Evolutionary conservation across 106 monocot species (phyloP), one percentile per base, ranked within the genome.

Genomic region (Apostasia shenzhenica): DNA sequence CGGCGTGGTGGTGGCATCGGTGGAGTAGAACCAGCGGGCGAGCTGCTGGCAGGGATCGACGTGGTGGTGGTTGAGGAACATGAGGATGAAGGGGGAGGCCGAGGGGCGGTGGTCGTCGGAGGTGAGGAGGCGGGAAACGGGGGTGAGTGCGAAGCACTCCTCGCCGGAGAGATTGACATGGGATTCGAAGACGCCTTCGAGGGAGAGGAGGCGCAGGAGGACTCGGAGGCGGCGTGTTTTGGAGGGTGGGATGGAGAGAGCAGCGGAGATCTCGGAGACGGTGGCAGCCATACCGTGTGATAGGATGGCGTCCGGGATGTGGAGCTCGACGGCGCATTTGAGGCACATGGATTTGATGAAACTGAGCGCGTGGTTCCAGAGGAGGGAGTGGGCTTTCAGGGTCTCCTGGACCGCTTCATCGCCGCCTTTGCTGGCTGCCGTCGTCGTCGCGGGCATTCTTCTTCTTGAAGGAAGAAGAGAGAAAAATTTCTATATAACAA

Each of bases 331-430:
- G 26, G 26, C 26, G 26, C 26, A 26, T 26, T 26, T 26, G 26
- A 26, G 26, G 8, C 51, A 39, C 72, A 72, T 72, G 72, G 72
- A 72, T 37, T 72, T 53, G 8, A 72, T 4, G 41, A 49, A 42
- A 13, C 52, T 61, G 7, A 72, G 42, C 4, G 61, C 48, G 60
- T 61, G 61, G 2, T 61, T 72, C 61, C 51, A 72, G 41, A 73
- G 47, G 1, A 51, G 63, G 8, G 65, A 46, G 4, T 58, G 70
- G 2, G 74, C 80, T 59, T 70, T n/a, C 0, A 66, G 41, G 14
- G 48, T 45, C 8, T 59, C 71, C 3, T 39, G 10, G 7, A 52
- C 1, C 26, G 0, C 26, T 53, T 39, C 41, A 7, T 4, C 39
- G 39, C 40, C 58, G 39, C 3, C 5, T 1, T 58, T 40, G 10